A percentile compares a stretch with the other conserved stretches of the same genome.
phyloP scores from a whole-genome alignment of 495 filamentous ascomycete genomes.

The Cairneyella variabilis region DNA sequence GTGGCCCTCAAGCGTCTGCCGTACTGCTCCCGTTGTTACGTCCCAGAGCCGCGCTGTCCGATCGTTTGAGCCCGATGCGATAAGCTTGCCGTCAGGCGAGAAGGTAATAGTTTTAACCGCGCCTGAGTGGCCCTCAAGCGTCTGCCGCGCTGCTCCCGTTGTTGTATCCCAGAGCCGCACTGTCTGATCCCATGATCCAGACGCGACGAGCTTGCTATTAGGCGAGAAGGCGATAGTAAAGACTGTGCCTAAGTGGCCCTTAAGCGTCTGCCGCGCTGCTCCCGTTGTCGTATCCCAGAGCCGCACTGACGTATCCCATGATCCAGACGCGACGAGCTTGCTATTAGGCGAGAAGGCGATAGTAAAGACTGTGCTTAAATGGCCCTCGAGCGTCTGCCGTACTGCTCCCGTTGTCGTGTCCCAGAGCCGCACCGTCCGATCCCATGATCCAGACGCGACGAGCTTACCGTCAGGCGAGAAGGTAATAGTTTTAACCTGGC shows the following conservation, averaged over 20 bases:
- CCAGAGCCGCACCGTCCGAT: slow-evolving; percentile 14
- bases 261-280: slow-evolving; percentile 10
- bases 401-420: slow-evolving; percentile 2
- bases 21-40: background rate
- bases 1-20: slow-evolving; percentile 20
- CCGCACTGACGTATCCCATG: slow-evolving; percentile 8
- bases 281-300: slow-evolving; percentile 16
- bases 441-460: slow-evolving; percentile 9
- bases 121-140: too few relatives aligned
- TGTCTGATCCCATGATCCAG: slow-evolving; percentile 1
- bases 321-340: slow-evolving; percentile 13
- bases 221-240: slow-evolving; percentile 13
- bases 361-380: background rate
- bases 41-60: too few relatives aligned
- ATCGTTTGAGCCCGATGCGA: too few relatives aligned
- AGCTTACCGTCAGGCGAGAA: slow-evolving; percentile 17
- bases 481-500: background rate
- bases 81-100: too few relatives aligned
- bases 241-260: slow-evolving; percentile 13
- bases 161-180: background rate
- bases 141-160: background rate
- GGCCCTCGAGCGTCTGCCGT: slow-evolving; percentile 18
- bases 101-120: too few relatives aligned
- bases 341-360: slow-evolving; percentile 17
- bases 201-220: slow-evolving; percentile 13